Conservation (phyloP, 139 green algal species). For the Coelastrella sp. region DNA sequence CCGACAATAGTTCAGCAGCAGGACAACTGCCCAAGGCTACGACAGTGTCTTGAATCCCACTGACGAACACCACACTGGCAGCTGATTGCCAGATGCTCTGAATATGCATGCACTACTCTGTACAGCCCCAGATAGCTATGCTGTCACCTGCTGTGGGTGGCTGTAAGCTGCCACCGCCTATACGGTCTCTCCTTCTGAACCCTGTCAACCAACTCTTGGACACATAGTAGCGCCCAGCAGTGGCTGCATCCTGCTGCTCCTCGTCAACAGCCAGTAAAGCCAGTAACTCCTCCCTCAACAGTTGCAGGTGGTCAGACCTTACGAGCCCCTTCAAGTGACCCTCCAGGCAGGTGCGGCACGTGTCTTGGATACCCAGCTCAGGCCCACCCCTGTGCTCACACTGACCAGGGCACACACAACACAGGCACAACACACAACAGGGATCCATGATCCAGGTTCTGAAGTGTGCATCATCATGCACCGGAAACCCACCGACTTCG, state of each 20-base stretch:
- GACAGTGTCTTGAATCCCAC: no score
- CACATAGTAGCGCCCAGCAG: conserved; percentile 41
- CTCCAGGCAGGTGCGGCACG: conserved; percentile 61
- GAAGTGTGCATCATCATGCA: no score
- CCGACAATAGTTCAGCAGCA: background rate
- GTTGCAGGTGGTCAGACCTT: background rate
- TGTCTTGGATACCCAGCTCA: background rate
- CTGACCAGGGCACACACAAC: background rate
- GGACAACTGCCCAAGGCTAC: no score
- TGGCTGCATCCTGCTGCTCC: background rate
- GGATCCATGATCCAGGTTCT: no score
- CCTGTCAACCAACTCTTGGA: conserved; percentile 59
- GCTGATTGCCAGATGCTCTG: background rate
- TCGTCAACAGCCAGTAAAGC: conserved; percentile 38
- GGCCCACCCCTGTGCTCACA: conserved; percentile 16
- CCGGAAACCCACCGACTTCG: no score
- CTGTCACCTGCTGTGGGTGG: conserved; percentile 25
- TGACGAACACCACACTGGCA: no score
- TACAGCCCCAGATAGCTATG: background rate
- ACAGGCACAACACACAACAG: no score
- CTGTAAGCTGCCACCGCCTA: conserved; percentile 4
- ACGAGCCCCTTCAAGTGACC: conserved; percentile 45
- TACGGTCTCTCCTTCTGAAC: conserved; percentile 38
- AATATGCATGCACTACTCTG: background rate
- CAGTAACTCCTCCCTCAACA: conserved; percentile 37